Evolutionary conservation across 495 filamentous ascomycete genomes (phyloP), one percentile per base, ranked within the genome.

Genomic region (Penicillium argentinense): DNA sequence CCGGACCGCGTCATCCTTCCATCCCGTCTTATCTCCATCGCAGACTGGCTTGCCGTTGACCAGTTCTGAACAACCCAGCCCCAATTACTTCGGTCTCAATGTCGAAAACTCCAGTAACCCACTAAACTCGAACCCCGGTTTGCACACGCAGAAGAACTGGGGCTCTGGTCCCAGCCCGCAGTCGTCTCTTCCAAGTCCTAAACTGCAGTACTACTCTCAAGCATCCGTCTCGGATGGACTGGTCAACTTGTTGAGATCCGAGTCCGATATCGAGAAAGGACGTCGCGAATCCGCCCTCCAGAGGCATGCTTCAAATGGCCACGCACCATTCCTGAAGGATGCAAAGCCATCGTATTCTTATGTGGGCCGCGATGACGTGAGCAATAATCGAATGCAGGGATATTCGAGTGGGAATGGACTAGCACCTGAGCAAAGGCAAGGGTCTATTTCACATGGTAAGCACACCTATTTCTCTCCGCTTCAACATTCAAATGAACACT

Each of bases 201-300:
- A 80, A 47, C 71, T 82, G 32, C 71, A 92, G 6, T 76, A 85
- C 0, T 62, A 86, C 19, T 82, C 91, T 46, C 80, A 86, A 38
- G 87, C 92, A 46, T 77, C 82, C 2, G 81, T 86, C n/a, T 87
- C 86, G 44, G 87, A 91, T 46, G 83, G 84, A 4, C 87, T 95
- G 56, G 64, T 80, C 36, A 76, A 74, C 27, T 53, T 65, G 46
- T 72, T 85, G 11, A 65, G 53, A 39, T 39, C 49, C 14, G 58
- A 58, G 23, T 44, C 59, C 11, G 56, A 52, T n/a, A 33, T 39
- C n/a, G 58, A 64, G 53, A 46, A 60, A 47, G 45, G 47, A 9
- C 49, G 43, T 17, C 48, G 52, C 4, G 53, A 56, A 13, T 54
- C 69, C 14, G 45, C 54, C 2, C 36, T 60, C 12, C 56, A 56